Evolutionary conservation across 2,329 filamentous ascomycete species (phyloP).

Genomic region (Ustilaginoidea virens): DNA sequence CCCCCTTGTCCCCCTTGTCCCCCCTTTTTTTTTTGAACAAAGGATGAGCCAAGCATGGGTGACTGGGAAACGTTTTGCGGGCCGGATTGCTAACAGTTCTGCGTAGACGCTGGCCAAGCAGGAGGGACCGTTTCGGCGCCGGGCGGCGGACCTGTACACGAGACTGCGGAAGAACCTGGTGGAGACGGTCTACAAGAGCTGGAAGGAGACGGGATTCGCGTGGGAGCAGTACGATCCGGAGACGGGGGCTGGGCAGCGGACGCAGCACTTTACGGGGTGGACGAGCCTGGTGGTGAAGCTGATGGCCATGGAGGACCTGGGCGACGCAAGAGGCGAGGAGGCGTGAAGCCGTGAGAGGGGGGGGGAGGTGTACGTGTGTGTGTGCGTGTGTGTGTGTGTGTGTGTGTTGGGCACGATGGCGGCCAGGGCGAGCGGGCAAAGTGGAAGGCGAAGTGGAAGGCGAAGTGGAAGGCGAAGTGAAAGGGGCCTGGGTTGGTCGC

Average conservation of each 20-base stretch:
- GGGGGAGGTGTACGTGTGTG: no score
- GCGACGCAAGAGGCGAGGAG: conserved; percentile 29
- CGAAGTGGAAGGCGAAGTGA: no score
- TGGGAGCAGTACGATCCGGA: conserved; percentile 98
- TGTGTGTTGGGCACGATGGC: no score
- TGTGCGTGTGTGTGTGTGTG: no score
- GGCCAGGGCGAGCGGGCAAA: no score
- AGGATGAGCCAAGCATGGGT: no score
- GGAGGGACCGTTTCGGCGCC: conserved; percentile 50
- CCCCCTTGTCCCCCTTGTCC: neutral
- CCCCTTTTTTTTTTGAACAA: neutral
- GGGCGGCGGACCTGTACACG: conserved; percentile 60
- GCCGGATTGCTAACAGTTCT: neutral
- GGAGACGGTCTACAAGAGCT: conserved; percentile 73
- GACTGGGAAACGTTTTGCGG: no score
- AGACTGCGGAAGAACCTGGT: conserved; percentile 71
- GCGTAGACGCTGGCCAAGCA: conserved; percentile 43
- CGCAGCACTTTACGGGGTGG: conserved; percentile 97
- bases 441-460: no score
- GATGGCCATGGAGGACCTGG: conserved; percentile 77
- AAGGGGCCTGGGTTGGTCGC: neutral
- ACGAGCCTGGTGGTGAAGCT: conserved; percentile 97
- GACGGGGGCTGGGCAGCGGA: conserved; percentile 83
- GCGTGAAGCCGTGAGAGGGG: conserved; percentile 10
- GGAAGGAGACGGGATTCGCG: conserved; percentile 84